phyloP scores from a whole-genome alignment of 2,329 filamentous ascomycete species.

The Colletotrichum trifolii region DNA sequence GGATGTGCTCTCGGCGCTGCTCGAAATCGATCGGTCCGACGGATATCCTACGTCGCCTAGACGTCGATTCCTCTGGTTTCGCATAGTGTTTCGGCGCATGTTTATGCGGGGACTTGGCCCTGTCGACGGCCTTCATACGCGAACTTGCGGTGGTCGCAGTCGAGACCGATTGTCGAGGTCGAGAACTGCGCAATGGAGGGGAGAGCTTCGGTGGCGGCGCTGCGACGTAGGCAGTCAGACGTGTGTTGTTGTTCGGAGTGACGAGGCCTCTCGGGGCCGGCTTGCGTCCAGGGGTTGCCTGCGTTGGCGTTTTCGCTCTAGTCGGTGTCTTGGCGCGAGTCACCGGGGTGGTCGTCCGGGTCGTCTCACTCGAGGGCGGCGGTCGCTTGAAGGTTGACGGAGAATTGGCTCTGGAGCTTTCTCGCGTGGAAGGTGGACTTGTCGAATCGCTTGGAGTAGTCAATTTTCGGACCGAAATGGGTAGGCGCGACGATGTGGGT shows the following conservation, averaged over 20 bases:
- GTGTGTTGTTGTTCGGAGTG: constrained; percentile 63
- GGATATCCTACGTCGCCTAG: constrained; percentile 64
- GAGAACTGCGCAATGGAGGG: constrained; percentile 81
- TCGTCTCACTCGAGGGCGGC: constrained; percentile 53
- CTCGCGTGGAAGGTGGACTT: constrained; percentile 52
- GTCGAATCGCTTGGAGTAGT: constrained; percentile 38
- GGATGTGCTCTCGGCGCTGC: constrained; percentile 82
- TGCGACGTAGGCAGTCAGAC: constrained; percentile 80
- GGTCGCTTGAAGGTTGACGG: constrained; percentile 59
- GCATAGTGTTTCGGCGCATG: constrained; percentile 43
- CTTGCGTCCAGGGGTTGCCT: constrained; percentile 49
- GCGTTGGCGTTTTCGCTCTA: constrained; percentile 57
- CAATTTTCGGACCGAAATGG: constrained; percentile 58
- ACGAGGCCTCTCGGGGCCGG: constrained; percentile 54
- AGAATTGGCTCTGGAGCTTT: constrained; percentile 63
- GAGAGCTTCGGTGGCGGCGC: constrained; percentile 78
- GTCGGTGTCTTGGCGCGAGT: constrained; percentile 58
- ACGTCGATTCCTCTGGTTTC: constrained; percentile 51
- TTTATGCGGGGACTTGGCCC: constrained; percentile 59
- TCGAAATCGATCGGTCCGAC: constrained; percentile 87
- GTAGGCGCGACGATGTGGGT: constrained; percentile 54
- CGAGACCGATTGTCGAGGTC: constrained; percentile 83
- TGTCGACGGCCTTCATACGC: constrained; percentile 72
- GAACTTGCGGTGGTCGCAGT: constrained; percentile 78
- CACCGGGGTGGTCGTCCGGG: constrained; percentile 51